A percentile compares a stretch with the other conserved stretches of the same genome.
These are phyloP conservation scores for Gyrodon lividus DNA, from an alignment of 768 basidiomycete species.

Conservation along the genomic window DNA sequence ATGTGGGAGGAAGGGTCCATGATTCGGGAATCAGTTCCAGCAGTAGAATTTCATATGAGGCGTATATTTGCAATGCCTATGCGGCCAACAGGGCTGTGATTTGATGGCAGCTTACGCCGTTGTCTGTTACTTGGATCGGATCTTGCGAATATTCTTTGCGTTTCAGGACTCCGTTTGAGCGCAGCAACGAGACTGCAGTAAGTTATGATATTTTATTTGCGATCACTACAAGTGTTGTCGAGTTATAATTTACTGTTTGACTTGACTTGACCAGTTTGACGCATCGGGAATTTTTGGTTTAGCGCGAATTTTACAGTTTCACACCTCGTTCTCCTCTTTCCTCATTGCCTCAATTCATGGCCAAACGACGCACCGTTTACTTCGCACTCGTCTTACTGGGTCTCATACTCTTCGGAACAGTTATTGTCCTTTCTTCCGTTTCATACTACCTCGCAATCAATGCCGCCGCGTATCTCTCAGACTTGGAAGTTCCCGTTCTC, in stretches of 20 bases:
- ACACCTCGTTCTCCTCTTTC: not conserved
- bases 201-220: too few relatives aligned
- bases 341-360: constrained; percentile 30
- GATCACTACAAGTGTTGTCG: too few relatives aligned
- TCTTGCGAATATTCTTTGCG: too few relatives aligned
- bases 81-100: constrained; percentile 40
- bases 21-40: constrained; percentile 48
- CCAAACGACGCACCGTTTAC: constrained; percentile 46
- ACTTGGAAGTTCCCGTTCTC: constrained; percentile 66
- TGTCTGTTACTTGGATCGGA: not conserved
- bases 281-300: too few relatives aligned
- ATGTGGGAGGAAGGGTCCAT: constrained; percentile 55
- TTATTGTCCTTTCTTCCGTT: constrained; percentile 88
- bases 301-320: too few relatives aligned
- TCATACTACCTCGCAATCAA: constrained; percentile 88
- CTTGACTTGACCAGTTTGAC: too few relatives aligned
- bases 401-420: constrained; percentile 81
- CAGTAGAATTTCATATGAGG: constrained; percentile 48
- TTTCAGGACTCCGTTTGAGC: too few relatives aligned
- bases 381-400: constrained; percentile 57
- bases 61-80: constrained; percentile 47
- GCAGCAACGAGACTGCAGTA: too few relatives aligned
- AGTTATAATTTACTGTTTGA: too few relatives aligned
- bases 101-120: not conserved
- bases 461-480: constrained; percentile 73